Evolutionary conservation across 768 basidiomycete species (phyloP).

Genomic region (Podaxis rugospora): DNA sequence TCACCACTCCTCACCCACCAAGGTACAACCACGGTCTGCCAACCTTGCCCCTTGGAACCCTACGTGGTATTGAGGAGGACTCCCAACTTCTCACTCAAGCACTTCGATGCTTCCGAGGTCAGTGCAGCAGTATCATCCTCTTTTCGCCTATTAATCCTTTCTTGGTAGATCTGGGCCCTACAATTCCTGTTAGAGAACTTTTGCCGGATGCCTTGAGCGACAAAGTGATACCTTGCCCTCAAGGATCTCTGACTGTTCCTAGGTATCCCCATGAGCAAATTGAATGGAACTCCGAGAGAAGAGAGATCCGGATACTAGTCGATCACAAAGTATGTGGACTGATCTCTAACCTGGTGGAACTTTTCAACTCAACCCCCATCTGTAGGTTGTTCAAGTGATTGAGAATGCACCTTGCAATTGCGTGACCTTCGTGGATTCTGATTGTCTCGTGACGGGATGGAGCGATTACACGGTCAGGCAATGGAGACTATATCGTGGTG

Average conservation of each 20-base stretch:
- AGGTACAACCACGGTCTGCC: slow-evolving; percentile 69
- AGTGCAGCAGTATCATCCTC: background rate
- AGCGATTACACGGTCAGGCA: slow-evolving; percentile 78
- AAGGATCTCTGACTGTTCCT: slow-evolving; percentile 54
- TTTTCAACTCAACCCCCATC: background rate
- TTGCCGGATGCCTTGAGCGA: slow-evolving; percentile 55
- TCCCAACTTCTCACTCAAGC: slow-evolving; percentile 62
- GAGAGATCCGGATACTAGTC: slow-evolving; percentile 56
- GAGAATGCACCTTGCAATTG: slow-evolving; percentile 72
- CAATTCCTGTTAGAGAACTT: slow-evolving; percentile 44
- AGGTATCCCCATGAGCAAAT: slow-evolving; percentile 62
- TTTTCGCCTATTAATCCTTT: background rate
- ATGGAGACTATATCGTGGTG: slow-evolving; percentile 59
- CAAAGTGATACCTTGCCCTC: slow-evolving; percentile 56
- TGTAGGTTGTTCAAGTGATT: slow-evolving; percentile 67
- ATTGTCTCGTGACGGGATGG: slow-evolving; percentile 75
- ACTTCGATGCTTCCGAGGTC: slow-evolving; percentile 54
- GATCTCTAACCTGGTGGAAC: background rate
- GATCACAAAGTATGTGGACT: slow-evolving; percentile 49
- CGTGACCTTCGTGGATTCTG: slow-evolving; percentile 72
- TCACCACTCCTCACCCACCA: slow-evolving; percentile 68
- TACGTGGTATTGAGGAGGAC: slow-evolving; percentile 84
- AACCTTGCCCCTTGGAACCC: slow-evolving; percentile 63
- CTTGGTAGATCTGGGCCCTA: slow-evolving; percentile 42
- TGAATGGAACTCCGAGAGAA: slow-evolving; percentile 56